These are phyloP conservation scores for Populus hybrid DNA, from an alignment of 441 rosid species.

Conservation along the genomic window DNA sequence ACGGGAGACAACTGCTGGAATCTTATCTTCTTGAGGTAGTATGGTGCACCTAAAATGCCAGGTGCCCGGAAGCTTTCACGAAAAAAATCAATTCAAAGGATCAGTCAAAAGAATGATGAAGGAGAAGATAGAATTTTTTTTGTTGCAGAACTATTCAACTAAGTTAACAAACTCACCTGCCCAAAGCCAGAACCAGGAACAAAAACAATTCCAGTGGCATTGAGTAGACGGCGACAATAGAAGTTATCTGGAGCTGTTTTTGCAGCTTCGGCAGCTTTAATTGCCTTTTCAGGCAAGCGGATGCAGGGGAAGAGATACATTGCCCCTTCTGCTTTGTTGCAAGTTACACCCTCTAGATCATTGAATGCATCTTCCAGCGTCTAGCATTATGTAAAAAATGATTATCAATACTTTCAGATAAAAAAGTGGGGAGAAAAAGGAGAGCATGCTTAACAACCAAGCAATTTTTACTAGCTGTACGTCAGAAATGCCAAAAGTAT, in stretches of 20 bases:
- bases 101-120: background rate
- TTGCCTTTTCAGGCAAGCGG: constrained; percentile 68
- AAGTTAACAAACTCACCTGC: constrained; percentile 47
- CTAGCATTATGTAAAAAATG: constrained; percentile 32
- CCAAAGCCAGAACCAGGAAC: constrained; percentile 99
- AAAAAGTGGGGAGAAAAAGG: background rate
- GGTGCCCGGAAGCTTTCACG: constrained; percentile 72
- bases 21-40: constrained; percentile 93
- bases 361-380: constrained; percentile 84
- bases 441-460: background rate
- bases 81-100: constrained; percentile 13
- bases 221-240: constrained; percentile 79
- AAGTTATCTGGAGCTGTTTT: constrained; percentile 72
- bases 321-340: constrained; percentile 99
- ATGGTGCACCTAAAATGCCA: constrained; percentile 99
- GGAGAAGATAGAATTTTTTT: no score
- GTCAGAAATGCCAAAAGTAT: background rate
- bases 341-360: constrained; percentile 78
- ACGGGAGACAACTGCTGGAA: constrained; percentile 70
- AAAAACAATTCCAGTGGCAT: constrained; percentile 79
- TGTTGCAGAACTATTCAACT: background rate
- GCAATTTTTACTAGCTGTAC: background rate
- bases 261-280: constrained; percentile 77
- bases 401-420: no score
- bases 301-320: constrained; percentile 95